Evolutionary conservation across 208 protist species (phyloP).

Genomic region (Angomonas desouzai): DNA sequence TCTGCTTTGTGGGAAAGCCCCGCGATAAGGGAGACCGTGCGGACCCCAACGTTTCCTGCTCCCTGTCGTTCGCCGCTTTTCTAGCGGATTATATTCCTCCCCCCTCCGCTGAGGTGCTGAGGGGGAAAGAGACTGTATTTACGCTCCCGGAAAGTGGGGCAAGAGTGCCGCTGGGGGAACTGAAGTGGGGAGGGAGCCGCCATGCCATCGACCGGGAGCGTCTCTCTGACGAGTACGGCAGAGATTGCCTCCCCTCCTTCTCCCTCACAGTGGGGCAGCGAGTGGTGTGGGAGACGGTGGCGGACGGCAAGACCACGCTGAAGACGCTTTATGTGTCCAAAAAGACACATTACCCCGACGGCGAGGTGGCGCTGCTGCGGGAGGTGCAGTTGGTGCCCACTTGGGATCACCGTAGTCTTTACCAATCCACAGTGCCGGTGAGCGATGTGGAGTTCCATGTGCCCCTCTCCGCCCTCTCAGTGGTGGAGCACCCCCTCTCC

Average conservation of each 20-base stretch:
- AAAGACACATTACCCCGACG: constrained; percentile 28
- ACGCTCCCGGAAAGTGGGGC: constrained; percentile 29
- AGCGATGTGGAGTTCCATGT: constrained; percentile 3
- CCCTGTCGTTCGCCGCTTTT: constrained; percentile 43
- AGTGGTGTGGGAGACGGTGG: constrained; percentile 22
- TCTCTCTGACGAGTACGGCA: constrained; percentile 18
- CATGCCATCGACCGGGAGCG: not conserved
- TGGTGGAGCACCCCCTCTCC: not conserved
- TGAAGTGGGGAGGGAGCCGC: not conserved
- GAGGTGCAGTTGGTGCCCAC: constrained; percentile 53
- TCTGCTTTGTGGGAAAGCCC: constrained; percentile 67
- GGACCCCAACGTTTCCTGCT: constrained; percentile 12
- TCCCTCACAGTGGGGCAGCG: constrained; percentile 72
- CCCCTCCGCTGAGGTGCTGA: constrained; percentile 2
- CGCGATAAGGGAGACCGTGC: not conserved
- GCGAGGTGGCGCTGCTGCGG: constrained; percentile 19
- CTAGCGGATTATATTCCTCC: constrained; percentile 55
- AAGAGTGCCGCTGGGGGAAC: not conserved
- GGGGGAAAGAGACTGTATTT: constrained; percentile 33
- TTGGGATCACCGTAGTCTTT: constrained; percentile 56
- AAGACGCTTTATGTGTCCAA: constrained; percentile 46
- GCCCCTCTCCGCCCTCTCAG: not conserved
- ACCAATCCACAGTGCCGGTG: constrained; percentile 10
- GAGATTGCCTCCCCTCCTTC: constrained; percentile 43
- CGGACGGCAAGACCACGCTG: not conserved